These are phyloP conservation scores for Sequoiadendron giganteum DNA, from an alignment of 75 land plant genomes.

Conservation along the genomic window DNA sequence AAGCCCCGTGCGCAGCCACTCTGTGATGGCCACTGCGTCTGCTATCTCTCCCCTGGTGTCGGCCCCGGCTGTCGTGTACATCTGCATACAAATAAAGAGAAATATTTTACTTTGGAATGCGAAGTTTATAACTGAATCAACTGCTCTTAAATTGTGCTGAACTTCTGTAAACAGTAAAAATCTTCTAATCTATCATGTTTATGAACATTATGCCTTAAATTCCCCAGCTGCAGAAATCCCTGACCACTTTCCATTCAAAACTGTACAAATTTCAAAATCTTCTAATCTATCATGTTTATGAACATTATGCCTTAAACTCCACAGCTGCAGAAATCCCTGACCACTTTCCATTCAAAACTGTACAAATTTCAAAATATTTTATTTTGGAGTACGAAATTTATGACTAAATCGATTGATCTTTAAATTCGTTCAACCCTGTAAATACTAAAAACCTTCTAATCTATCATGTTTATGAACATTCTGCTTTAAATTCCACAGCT, in stretches of 20 bases:
- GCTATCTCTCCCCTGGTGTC: conserved; percentile 63
- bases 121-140: conserved; percentile 30
- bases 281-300: too few relatives aligned
- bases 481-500: background rate
- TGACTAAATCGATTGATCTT: too few relatives aligned
- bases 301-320: background rate
- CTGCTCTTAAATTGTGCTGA: conserved; percentile 21
- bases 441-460: too few relatives aligned
- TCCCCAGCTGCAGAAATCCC: conserved; percentile 21
- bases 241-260: conserved; percentile 88
- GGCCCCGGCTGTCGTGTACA: conserved; percentile 39
- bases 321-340: conserved; percentile 37
- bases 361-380: conserved; percentile 3
- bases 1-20: conserved; percentile 36
- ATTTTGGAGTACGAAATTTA: too few relatives aligned
- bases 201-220: background rate
- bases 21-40: conserved; percentile 43
- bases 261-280: conserved; percentile 37
- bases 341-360: conserved; percentile 90
- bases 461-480: too few relatives aligned
- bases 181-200: too few relatives aligned
- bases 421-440: too few relatives aligned
- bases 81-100: too few relatives aligned
- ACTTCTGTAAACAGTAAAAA: too few relatives aligned
- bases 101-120: too few relatives aligned